Evolutionary conservation across 352 stramenopile species (phyloP).

Genomic region (Pythium periplocum): DNA sequence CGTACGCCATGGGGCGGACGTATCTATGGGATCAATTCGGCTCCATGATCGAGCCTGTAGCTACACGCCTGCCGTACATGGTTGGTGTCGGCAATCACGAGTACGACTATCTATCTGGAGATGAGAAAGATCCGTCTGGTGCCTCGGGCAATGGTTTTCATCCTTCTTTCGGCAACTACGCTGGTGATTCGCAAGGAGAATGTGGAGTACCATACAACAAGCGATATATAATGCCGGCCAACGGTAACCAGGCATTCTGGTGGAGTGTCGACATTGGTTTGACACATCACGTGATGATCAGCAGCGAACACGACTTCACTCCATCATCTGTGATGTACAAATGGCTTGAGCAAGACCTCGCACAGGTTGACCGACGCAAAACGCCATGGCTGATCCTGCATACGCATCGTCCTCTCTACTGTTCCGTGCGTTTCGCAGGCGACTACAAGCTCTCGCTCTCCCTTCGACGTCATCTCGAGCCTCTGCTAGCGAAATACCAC

Average conservation of each 20-base stretch:
- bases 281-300: constrained; percentile 23
- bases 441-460: constrained; percentile 15
- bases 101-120: constrained; percentile 30
- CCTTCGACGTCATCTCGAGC: constrained; percentile 13
- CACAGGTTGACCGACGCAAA: constrained; percentile 17
- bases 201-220: constrained; percentile 60
- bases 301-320: constrained; percentile 27
- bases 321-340: constrained; percentile 17
- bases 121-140: constrained; percentile 22
- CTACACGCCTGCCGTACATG: constrained; percentile 49
- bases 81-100: constrained; percentile 38
- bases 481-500: constrained; percentile 13
- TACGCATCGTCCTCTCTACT: constrained; percentile 26
- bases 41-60: constrained; percentile 56
- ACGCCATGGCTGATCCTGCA: constrained; percentile 31
- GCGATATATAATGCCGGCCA: constrained; percentile 48
- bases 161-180: constrained; percentile 13
- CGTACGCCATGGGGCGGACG: constrained; percentile 48
- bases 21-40: constrained; percentile 71
- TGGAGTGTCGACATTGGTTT: constrained; percentile 24
- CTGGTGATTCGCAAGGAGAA: constrained; percentile 53
- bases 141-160: constrained; percentile 30
- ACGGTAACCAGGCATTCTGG: constrained; percentile 25
- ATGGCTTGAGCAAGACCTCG: constrained; percentile 27
- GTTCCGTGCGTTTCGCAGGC: constrained; percentile 10